Evolutionary conservation across 2,329 filamentous ascomycete species (phyloP).

Genomic region (Metarhizium robertsii): DNA sequence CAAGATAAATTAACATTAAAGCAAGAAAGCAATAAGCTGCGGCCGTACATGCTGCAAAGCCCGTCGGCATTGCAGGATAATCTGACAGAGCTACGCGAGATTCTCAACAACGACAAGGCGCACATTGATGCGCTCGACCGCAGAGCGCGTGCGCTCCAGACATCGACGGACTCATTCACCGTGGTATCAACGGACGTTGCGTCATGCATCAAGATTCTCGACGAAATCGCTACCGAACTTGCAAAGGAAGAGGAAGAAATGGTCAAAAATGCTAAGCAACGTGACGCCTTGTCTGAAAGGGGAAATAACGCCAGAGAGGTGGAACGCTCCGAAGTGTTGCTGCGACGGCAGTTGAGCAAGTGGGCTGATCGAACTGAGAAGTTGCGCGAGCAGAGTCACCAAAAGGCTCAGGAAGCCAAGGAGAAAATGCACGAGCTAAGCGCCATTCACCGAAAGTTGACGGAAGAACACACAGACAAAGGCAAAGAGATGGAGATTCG

Average conservation of each 20-base stretch:
- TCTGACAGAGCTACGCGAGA: constrained; percentile 72
- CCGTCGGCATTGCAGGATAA: constrained; percentile 74
- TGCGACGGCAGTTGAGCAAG: constrained; percentile 75
- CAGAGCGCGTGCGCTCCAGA: constrained; percentile 81
- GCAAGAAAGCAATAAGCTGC: constrained; percentile 80
- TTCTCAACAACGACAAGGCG: constrained; percentile 65
- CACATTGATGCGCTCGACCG: constrained; percentile 85
- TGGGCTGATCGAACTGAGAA: constrained; percentile 83
- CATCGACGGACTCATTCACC: constrained; percentile 79
- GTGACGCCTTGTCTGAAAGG: constrained; percentile 78
- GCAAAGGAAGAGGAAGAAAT: constrained; percentile 88
- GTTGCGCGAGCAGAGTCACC: constrained; percentile 67
- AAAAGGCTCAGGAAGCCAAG: constrained; percentile 74
- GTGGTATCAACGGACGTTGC: constrained; percentile 79
- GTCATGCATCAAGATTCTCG: constrained; percentile 78
- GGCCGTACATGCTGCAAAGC: constrained; percentile 86
- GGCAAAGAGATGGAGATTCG: constrained; percentile 86
- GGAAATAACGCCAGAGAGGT: constrained; percentile 87
- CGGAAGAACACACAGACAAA: constrained; percentile 78
- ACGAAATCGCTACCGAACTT: constrained; percentile 78
- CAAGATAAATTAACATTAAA: constrained; percentile 60
- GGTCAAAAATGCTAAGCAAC: constrained; percentile 67
- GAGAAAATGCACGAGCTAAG: constrained; percentile 85
- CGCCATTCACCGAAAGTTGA: constrained; percentile 67
- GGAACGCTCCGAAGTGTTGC: constrained; percentile 74